Percentiles rank a stretch among this genome's conserved stretches.
These are phyloP conservation scores for Claviceps sp. DNA, from an alignment of 2,329 filamentous ascomycete species.

Conservation along the genomic window DNA sequence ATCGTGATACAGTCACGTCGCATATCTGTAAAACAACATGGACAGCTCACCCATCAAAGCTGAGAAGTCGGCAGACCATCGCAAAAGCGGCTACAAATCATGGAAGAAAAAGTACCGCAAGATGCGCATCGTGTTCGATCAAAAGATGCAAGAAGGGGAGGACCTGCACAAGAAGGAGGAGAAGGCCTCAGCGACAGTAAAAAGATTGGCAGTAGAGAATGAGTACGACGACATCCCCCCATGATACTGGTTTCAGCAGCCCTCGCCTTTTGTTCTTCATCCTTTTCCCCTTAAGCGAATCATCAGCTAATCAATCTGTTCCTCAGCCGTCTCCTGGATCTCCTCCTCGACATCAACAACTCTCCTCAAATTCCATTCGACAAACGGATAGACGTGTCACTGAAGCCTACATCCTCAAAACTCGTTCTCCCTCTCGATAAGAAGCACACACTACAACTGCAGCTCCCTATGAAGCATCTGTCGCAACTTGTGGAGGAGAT, in stretches of 20 bases:
- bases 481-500: slow-evolving; percentile 37
- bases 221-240: slow-evolving; percentile 47
- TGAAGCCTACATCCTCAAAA: slow-evolving; percentile 29
- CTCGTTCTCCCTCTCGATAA: slow-evolving; percentile 19
- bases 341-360: slow-evolving; percentile 82
- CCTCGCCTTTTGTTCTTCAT: neutral
- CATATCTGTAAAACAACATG: slow-evolving; percentile 10
- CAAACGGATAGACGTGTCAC: slow-evolving; percentile 59
- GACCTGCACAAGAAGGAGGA: slow-evolving; percentile 70
- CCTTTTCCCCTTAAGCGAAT: neutral
- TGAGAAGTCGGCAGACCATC: slow-evolving; percentile 30
- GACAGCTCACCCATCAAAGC: slow-evolving; percentile 25
- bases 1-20: neutral
- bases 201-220: slow-evolving; percentile 77
- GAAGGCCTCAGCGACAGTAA: slow-evolving; percentile 66
- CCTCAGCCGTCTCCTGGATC: slow-evolving; percentile 67
- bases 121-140: slow-evolving; percentile 68
- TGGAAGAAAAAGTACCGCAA: slow-evolving; percentile 94
- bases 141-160: slow-evolving; percentile 68
- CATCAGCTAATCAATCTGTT: neutral
- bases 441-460: slow-evolving; percentile 25
- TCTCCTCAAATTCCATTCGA: slow-evolving; percentile 62
- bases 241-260: neutral
- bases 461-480: slow-evolving; percentile 33
- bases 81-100: slow-evolving; percentile 45